These are phyloP conservation scores for Populus trichocarpa DNA, from an alignment of 441 rosid species.

Conservation along the genomic window DNA sequence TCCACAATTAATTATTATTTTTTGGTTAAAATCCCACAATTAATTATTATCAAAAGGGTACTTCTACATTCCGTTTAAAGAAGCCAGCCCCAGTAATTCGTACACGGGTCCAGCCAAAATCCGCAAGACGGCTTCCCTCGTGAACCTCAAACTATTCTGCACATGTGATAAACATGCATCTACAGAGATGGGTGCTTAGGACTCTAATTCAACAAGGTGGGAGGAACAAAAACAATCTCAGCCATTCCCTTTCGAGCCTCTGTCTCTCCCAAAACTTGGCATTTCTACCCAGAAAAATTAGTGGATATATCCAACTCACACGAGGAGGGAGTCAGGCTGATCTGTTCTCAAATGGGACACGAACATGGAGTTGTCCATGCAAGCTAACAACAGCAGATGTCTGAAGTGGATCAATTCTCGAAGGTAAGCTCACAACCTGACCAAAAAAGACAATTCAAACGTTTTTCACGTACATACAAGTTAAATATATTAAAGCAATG, in stretches of 20 bases:
- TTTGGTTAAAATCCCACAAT: too few species aligned
- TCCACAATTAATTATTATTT: too few species aligned
- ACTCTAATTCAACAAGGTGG: background rate
- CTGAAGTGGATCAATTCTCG: conserved; percentile 73
- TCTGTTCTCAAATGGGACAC: conserved; percentile 61
- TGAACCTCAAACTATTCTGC: conserved; percentile 12
- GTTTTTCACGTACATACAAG: background rate
- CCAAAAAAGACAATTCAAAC: conserved; percentile 8
- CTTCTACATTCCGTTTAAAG: too few species aligned
- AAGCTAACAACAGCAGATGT: conserved; percentile 75
- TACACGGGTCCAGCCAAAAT: background rate
- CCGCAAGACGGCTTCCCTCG: background rate
- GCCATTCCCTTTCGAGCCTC: background rate
- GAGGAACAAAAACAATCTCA: background rate
- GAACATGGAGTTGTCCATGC: conserved; percentile 73
- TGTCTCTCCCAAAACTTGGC: background rate
- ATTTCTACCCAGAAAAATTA: background rate
- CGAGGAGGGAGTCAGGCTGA: conserved; percentile 25
- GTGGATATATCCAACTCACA: background rate
- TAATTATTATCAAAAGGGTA: too few species aligned
- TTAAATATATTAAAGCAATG: background rate
- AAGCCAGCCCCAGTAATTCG: background rate
- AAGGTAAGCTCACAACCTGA: conserved; percentile 65
- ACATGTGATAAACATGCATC: background rate
- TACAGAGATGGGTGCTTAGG: background rate